phyloP scores from a whole-genome alignment of 2,329 filamentous ascomycete species.

The Diaporthe caulivora region DNA sequence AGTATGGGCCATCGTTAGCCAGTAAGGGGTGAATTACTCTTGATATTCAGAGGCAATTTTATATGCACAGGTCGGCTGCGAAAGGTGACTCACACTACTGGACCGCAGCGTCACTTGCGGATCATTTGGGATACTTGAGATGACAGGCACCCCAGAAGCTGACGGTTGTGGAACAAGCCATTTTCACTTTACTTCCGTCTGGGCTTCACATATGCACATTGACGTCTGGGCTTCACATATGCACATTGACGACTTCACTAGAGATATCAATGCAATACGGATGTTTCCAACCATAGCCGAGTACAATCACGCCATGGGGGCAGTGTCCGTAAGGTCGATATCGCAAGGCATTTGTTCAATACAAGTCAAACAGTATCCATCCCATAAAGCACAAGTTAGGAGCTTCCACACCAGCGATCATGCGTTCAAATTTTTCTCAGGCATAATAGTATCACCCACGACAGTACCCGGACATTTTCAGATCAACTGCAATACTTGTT shows the following conservation, averaged over 20 bases:
- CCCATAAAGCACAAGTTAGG: too few species aligned
- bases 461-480: too few species aligned
- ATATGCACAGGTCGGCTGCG: neutral
- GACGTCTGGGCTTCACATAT: too few species aligned
- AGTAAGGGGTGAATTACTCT: neutral
- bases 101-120: neutral
- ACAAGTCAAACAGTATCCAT: too few species aligned
- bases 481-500: too few species aligned
- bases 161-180: neutral
- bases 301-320: neutral
- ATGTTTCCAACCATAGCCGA: neutral
- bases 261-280: neutral
- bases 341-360: neutral
- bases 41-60: neutral
- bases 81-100: neutral
- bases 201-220: neutral
- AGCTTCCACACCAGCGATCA: too few species aligned
- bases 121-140: neutral
- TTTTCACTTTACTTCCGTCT: neutral
- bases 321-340: neutral
- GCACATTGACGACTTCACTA: neutral
- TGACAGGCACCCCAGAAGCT: neutral
- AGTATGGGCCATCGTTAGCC: slow-evolving; percentile 32
- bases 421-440: too few species aligned
- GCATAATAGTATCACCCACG: too few species aligned